These are phyloP conservation scores for Blastobotrys indianensis DNA, from an alignment of 1,139 yeast species.

Conservation along the genomic window DNA sequence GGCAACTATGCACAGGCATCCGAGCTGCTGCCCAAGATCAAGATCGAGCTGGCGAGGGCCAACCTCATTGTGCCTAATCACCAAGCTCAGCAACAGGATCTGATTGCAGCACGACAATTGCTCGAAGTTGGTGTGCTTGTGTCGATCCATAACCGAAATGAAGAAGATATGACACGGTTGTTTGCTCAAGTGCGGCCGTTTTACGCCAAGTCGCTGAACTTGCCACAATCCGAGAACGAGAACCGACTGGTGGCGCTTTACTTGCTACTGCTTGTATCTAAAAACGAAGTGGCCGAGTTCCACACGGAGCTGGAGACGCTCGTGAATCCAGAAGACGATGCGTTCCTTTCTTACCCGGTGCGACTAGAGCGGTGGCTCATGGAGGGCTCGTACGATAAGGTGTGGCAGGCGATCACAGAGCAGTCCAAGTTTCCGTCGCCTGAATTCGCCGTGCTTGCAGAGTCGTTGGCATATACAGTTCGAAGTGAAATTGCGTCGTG, in stretches of 20 bases:
- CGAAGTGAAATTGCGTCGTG: slow-evolving; percentile 86
- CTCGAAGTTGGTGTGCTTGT: slow-evolving; percentile 84
- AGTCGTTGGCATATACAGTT: slow-evolving; percentile 62
- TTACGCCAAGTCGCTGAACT: slow-evolving; percentile 43
- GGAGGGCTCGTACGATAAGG: slow-evolving; percentile 95
- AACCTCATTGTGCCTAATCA: slow-evolving; percentile 65
- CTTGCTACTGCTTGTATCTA: slow-evolving; percentile 67
- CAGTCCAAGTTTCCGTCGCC: slow-evolving; percentile 43
- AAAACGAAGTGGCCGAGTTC: slow-evolving; percentile 79
- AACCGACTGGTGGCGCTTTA: slow-evolving; percentile 75
- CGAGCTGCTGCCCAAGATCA: slow-evolving; percentile 60
- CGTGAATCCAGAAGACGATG: slow-evolving; percentile 55
- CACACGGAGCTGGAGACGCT: slow-evolving; percentile 83
- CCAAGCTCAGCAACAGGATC: slow-evolving; percentile 50
- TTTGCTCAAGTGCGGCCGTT: slow-evolving; percentile 74
- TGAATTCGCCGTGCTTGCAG: slow-evolving; percentile 39
- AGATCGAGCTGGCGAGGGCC: slow-evolving; percentile 71
- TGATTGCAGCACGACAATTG: slow-evolving; percentile 71
- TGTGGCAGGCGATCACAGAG: slow-evolving; percentile 66
- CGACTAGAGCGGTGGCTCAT: slow-evolving; percentile 87
- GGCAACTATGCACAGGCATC: slow-evolving; percentile 59
- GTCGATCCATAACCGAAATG: slow-evolving; percentile 58
- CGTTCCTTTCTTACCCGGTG: slow-evolving; percentile 72
- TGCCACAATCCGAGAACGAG: slow-evolving; percentile 58
- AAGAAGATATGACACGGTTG: slow-evolving; percentile 62